These are phyloP conservation scores for Lotmaria passim DNA, from an alignment of 208 protist species.

Conservation along the genomic window DNA sequence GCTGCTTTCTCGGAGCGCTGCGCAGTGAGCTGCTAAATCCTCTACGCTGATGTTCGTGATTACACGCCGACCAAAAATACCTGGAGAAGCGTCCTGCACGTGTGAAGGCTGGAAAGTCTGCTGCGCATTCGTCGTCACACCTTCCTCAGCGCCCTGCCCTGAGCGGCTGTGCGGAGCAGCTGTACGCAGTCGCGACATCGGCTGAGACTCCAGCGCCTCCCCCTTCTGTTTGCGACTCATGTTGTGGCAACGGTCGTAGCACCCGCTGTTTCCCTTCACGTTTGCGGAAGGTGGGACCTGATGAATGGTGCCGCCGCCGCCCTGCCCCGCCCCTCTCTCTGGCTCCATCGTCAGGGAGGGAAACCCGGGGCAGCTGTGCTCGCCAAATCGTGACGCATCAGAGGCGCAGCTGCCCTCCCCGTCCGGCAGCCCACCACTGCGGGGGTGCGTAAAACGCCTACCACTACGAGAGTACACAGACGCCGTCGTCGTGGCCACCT, in stretches of 20 bases:
- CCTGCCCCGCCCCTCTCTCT: no score
- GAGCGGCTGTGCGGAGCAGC: no score
- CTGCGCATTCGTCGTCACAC: not conserved
- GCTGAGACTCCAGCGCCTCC: not conserved
- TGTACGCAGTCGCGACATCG: not conserved
- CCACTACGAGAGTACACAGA: not conserved
- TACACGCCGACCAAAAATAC: not conserved
- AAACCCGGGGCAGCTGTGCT: no score
- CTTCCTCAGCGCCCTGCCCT: no score
- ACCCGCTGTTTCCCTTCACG: no score
- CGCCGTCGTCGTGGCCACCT: not conserved
- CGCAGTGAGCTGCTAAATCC: not conserved
- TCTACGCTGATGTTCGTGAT: constrained; percentile 11
- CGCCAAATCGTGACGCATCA: no score
- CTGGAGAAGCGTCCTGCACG: not conserved
- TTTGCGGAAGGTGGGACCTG: not conserved
- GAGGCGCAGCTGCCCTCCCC: no score
- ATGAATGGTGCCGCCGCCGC: no score
- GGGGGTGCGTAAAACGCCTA: no score
- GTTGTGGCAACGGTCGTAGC: no score
- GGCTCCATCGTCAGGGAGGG: not conserved
- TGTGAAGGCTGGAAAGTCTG: not conserved
- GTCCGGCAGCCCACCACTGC: no score
- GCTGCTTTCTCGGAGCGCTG: not conserved
- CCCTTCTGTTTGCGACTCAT: no score